Conservation (phyloP, 176 grass and related monocot genomes). For the Cenchrus americanus region DNA sequence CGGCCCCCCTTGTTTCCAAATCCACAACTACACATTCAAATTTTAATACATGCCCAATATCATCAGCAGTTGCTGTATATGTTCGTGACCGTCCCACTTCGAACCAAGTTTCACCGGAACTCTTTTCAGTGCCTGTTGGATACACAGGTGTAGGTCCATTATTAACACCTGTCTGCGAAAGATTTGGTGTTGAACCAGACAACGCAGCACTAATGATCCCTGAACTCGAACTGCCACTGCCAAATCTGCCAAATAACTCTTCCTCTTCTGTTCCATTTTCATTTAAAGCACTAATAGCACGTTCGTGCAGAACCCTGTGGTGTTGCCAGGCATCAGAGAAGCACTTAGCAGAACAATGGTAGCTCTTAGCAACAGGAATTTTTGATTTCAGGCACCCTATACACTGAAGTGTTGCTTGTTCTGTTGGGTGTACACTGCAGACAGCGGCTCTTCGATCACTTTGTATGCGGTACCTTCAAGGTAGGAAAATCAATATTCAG, state of each 20-base stretch:
- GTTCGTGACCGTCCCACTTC: conserved; percentile 67
- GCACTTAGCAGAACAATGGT: conserved; percentile 82
- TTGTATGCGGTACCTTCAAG: conserved; percentile 82
- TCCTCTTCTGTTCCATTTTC: conserved; percentile 86
- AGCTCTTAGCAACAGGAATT: conserved; percentile 82
- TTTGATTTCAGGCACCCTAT: conserved; percentile 88
- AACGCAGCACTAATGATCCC: conserved; percentile 40
- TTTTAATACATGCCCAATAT: conserved; percentile 82
- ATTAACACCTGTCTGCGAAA: conserved; percentile 45
- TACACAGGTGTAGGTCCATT: conserved; percentile 55
- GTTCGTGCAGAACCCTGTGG: conserved; percentile 78
- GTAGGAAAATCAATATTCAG: conserved; percentile 20
- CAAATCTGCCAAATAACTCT: conserved; percentile 68
- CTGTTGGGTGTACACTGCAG: conserved; percentile 84
- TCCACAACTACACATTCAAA: conserved; percentile 75
- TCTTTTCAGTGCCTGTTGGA: conserved; percentile 56
- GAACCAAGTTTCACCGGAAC: conserved; percentile 76
- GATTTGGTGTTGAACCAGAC: conserved; percentile 54
- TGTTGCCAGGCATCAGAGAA: conserved; percentile 87
- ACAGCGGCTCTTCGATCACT: conserved; percentile 65
- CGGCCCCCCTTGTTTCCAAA: conserved; percentile 59
- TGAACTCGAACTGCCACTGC: conserved; percentile 44
- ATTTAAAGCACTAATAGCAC: conserved; percentile 62
- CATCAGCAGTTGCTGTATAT: conserved; percentile 81
- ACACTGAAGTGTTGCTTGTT: conserved; percentile 84